These are phyloP conservation scores for Malassezia obtusa DNA, from an alignment of 1,284 basidiomycete genomes.

Conservation along the genomic window DNA sequence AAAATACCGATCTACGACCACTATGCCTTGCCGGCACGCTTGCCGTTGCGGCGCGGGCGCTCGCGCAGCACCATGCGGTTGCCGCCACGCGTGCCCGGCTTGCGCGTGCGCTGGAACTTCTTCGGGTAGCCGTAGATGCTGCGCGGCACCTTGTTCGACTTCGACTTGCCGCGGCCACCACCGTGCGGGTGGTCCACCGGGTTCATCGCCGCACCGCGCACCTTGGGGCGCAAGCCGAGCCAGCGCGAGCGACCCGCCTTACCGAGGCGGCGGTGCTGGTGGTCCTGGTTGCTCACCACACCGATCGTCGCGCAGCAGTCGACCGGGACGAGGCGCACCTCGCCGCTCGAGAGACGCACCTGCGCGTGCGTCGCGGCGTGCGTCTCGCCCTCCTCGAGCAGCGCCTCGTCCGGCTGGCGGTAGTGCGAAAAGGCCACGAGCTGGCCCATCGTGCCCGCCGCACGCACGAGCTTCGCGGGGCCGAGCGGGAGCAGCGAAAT, in stretches of 20 bases:
- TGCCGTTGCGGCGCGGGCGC: slow-evolving; percentile 73
- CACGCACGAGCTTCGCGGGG: slow-evolving; percentile 71
- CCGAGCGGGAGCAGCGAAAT: slow-evolving; percentile 68
- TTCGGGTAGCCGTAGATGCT: slow-evolving; percentile 81
- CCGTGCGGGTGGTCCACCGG: slow-evolving; percentile 92
- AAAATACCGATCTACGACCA: neutral
- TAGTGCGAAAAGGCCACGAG: slow-evolving; percentile 51
- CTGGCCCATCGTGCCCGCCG: slow-evolving; percentile 77
- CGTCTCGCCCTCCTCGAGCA: slow-evolving; percentile 49
- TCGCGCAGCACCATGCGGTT: slow-evolving; percentile 91
- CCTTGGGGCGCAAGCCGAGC: slow-evolving; percentile 75
- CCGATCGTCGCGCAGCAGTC: slow-evolving; percentile 83
- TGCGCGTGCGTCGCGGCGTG: slow-evolving; percentile 58
- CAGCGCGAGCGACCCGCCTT: slow-evolving; percentile 85
- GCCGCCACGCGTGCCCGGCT: slow-evolving; percentile 70
- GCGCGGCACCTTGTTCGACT: slow-evolving; percentile 60
- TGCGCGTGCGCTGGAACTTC: slow-evolving; percentile 82
- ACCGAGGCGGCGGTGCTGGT: slow-evolving; percentile 72
- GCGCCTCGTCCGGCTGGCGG: slow-evolving; percentile 15
- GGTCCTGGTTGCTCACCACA: slow-evolving; percentile 80
- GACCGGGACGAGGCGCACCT: slow-evolving; percentile 74
- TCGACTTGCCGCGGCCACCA: slow-evolving; percentile 94
- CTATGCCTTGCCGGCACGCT: slow-evolving; percentile 48
- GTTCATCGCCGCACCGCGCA: slow-evolving; percentile 98
- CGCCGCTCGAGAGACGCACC: slow-evolving; percentile 80